Conservation (phyloP, 257 asterid species). For the Paraleonurus japonicus region DNA sequence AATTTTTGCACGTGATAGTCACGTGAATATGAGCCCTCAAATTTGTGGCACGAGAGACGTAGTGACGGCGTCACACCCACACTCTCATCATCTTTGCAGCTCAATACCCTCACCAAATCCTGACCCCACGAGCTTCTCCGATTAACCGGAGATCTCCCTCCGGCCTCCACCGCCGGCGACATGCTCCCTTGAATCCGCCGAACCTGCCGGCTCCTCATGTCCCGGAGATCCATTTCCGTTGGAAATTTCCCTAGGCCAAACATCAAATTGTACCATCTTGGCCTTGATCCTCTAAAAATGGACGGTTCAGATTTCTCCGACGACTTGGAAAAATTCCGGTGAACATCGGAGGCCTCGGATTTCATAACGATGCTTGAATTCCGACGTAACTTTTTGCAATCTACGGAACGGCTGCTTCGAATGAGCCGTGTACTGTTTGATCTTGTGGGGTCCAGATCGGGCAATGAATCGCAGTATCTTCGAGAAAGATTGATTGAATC, state of each 20-base stretch:
- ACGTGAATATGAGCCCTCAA: background rate
- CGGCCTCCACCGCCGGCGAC: conserved; percentile 16
- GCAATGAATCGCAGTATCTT: conserved; percentile 37
- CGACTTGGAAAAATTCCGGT: conserved; percentile 24
- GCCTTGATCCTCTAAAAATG: conserved; percentile 10
- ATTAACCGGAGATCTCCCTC: conserved; percentile 22
- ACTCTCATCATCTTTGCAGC: conserved; percentile 51
- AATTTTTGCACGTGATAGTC: background rate
- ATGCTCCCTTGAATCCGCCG: conserved; percentile 50
- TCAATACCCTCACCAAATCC: conserved; percentile 46
- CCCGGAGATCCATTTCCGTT: conserved; percentile 54
- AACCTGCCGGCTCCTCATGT: conserved; percentile 56
- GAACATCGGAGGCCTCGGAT: conserved; percentile 22
- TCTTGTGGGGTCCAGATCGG: conserved; percentile 24
- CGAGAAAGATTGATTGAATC: background rate
- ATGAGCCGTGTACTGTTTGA: conserved; percentile 10
- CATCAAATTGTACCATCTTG: conserved; percentile 45
- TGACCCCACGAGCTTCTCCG: conserved; percentile 45
- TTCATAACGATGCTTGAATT: conserved; percentile 26
- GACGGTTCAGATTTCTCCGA: background rate
- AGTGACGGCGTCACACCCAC: conserved; percentile 42
- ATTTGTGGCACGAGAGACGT: conserved; percentile 30
- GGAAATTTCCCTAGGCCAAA: conserved; percentile 52
- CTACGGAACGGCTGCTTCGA: conserved; percentile 52
- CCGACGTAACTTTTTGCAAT: conserved; percentile 32